These are phyloP conservation scores for Pseudogymnoascus sp. DNA, from an alignment of 2,329 filamentous ascomycete genomes.

Conservation along the genomic window DNA sequence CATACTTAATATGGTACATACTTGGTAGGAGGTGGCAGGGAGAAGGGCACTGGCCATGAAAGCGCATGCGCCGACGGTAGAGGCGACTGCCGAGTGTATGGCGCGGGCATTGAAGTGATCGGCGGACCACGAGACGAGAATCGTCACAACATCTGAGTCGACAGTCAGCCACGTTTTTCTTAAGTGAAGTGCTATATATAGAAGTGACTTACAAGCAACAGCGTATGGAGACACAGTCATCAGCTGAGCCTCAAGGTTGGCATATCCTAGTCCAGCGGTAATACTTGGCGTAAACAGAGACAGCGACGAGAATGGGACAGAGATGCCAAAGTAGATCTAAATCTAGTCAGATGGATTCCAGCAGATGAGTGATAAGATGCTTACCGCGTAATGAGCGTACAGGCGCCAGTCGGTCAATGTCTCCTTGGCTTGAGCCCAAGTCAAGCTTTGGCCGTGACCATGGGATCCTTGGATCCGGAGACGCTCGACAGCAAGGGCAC, in stretches of 20 bases:
- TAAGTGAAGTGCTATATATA: background rate
- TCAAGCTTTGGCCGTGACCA: conserved; percentile 35
- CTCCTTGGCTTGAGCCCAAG: background rate
- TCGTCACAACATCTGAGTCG: conserved; percentile 33
- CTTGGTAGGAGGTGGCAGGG: background rate
- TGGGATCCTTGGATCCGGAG: conserved; percentile 36
- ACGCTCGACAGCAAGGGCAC: conserved; percentile 32
- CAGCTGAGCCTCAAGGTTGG: conserved; percentile 52
- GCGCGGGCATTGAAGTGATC: conserved; percentile 53
- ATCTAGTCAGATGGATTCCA: background rate
- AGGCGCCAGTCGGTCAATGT: background rate
- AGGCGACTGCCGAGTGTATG: conserved; percentile 41
- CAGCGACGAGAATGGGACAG: background rate
- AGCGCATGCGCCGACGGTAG: conserved; percentile 43
- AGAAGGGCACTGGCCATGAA: conserved; percentile 38
- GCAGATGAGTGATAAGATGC: background rate
- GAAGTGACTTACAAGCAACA: conserved; percentile 39
- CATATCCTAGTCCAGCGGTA: conserved; percentile 46
- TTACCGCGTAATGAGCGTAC: background rate
- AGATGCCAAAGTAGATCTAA: background rate
- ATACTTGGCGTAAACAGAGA: conserved; percentile 47
- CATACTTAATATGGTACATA: background rate
- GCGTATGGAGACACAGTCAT: conserved; percentile 61
- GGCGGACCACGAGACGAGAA: conserved; percentile 49
- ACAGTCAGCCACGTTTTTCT: background rate